phyloP scores from a whole-genome alignment of 805 yeast genomes.

The Zygosaccharomyces pseudorouxii region DNA sequence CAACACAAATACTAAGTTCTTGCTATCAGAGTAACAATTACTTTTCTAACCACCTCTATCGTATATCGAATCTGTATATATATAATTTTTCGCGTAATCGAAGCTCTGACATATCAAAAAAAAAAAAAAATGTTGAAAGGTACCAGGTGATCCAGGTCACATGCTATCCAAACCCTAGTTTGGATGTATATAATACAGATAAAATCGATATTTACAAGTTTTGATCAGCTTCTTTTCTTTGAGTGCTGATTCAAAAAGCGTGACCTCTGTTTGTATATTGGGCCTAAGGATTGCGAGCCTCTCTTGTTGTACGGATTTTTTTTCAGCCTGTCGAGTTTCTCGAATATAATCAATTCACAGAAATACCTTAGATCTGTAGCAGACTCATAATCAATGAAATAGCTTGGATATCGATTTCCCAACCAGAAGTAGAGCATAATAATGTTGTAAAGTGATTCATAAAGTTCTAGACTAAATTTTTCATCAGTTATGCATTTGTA shows the following conservation, averaged over 20 bases:
- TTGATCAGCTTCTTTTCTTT: background rate
- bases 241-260: background rate
- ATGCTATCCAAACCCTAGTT: too few relatives aligned
- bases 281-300: slow-evolving; percentile 6
- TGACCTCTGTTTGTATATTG: slow-evolving; percentile 6
- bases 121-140: background rate
- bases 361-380: slow-evolving; percentile 65
- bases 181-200: background rate
- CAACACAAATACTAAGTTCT: background rate
- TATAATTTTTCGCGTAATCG: slow-evolving; percentile 1
- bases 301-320: slow-evolving; percentile 29
- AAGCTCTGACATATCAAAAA: background rate
- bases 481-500: slow-evolving; percentile 26
- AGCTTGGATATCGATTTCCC: slow-evolving; percentile 77
- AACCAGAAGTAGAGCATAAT: slow-evolving; percentile 78
- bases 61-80: background rate
- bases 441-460: slow-evolving; percentile 64
- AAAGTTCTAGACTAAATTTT: slow-evolving; percentile 25
- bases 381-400: slow-evolving; percentile 69
- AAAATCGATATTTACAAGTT: background rate
- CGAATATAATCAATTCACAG: slow-evolving; percentile 52
- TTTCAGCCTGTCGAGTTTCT: slow-evolving; percentile 33
- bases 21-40: background rate
- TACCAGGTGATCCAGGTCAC: background rate
- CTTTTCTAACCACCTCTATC: background rate